Evolutionary conservation across 768 basidiomycete species (phyloP).

Genomic region (Pulveroboletus sp.): DNA sequence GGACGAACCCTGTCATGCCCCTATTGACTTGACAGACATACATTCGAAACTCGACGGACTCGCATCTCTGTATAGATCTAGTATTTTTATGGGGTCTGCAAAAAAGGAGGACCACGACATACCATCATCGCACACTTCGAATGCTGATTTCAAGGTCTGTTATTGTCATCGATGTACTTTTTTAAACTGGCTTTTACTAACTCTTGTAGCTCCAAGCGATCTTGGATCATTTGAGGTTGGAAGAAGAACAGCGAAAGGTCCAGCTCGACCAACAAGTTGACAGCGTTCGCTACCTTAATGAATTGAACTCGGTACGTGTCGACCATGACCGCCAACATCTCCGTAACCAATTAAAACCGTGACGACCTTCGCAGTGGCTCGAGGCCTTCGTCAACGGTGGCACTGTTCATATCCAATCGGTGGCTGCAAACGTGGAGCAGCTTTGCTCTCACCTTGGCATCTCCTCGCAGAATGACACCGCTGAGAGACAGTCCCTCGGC

Average conservation of each 20-base stretch:
- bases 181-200: not conserved
- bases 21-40: slow-evolving; percentile 27
- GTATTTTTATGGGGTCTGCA: not conserved
- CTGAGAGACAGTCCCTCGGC: slow-evolving; percentile 6
- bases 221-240: slow-evolving; percentile 43
- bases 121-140: slow-evolving; percentile 1
- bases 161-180: not conserved
- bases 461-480: slow-evolving; percentile 16
- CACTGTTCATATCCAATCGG: slow-evolving; percentile 62
- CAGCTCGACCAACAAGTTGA: slow-evolving; percentile 67
- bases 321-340: not conserved
- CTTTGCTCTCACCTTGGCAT: slow-evolving; percentile 53
- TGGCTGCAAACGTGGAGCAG: slow-evolving; percentile 56
- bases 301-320: slow-evolving; percentile 58
- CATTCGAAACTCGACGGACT: slow-evolving; percentile 37
- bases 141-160: slow-evolving; percentile 16
- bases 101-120: not conserved
- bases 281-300: slow-evolving; percentile 72
- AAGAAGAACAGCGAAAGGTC: slow-evolving; percentile 42
- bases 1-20: not conserved
- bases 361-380: slow-evolving; percentile 54
- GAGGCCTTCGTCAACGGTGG: slow-evolving; percentile 77
- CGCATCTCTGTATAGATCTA: slow-evolving; percentile 18
- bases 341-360: not conserved
- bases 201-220: slow-evolving; percentile 39